Evolutionary conservation across 305 asterid species (phyloP).

Genomic region (Fraxinus velutina): DNA sequence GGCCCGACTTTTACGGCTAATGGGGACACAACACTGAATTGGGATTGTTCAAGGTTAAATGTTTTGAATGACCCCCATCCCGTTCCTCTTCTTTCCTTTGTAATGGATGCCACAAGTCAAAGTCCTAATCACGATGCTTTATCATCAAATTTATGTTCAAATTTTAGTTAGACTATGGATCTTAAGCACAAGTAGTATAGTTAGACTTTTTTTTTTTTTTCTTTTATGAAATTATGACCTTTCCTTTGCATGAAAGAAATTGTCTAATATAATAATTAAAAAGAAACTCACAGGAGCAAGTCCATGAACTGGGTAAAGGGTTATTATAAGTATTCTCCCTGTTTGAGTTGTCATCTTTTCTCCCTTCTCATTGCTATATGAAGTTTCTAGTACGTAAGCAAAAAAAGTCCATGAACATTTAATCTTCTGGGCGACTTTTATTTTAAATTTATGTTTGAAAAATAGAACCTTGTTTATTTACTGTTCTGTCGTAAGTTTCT

Average conservation of each 20-base stretch:
- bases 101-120: not conserved
- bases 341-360: not conserved
- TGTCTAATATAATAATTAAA: not conserved
- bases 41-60: not conserved
- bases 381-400: not conserved
- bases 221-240: not conserved
- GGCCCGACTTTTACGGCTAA: not conserved
- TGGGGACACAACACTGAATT: not conserved
- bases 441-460: not conserved
- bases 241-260: not conserved
- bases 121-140: not conserved
- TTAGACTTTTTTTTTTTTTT: not conserved
- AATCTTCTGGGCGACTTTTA: not conserved
- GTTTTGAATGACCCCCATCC: not conserved
- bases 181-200: not conserved
- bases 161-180: not conserved
- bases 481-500: slow-evolving; percentile 8
- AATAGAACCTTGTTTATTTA: not conserved
- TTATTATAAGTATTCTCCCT: not conserved
- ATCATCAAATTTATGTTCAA: not conserved
- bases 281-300: not conserved
- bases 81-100: not conserved
- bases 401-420: not conserved
- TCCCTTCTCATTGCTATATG: not conserved
- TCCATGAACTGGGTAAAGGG: not conserved